Percentiles rank a stretch among this genome's conserved stretches.
Conservation (phyloP, 352 stramenopile genomes). For the Pythium scleroteichum region DNA sequence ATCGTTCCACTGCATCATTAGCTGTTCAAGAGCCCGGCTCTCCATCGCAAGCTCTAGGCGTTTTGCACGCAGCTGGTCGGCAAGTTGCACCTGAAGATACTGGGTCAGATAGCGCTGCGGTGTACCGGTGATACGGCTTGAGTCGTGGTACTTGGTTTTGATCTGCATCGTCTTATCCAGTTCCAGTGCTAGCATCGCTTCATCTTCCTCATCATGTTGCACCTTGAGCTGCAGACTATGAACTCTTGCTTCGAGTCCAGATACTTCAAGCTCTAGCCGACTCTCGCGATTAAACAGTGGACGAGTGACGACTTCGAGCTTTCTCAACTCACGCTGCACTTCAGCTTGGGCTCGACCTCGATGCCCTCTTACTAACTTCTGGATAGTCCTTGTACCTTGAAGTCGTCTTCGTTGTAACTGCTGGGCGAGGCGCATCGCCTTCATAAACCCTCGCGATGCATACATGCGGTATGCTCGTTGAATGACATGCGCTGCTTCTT, state of each 20-base stretch:
- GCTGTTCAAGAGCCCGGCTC: constrained; percentile 46
- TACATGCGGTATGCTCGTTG: constrained; percentile 66
- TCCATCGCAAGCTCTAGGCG: constrained; percentile 67
- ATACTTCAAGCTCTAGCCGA: constrained; percentile 40
- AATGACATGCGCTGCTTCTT: constrained; percentile 56
- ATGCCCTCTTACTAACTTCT: constrained; percentile 80
- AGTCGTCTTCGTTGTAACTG: constrained; percentile 43
- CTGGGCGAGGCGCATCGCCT: constrained; percentile 55
- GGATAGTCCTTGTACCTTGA: constrained; percentile 56
- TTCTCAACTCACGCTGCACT: constrained; percentile 70
- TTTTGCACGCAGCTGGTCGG: constrained; percentile 78
- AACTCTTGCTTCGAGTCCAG: constrained; percentile 56
- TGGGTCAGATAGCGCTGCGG: constrained; percentile 92
- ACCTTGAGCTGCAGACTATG: constrained; percentile 41
- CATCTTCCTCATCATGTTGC: constrained; percentile 47
- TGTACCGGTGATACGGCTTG: constrained; percentile 81
- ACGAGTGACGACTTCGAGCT: constrained; percentile 70
- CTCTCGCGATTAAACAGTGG: constrained; percentile 69
- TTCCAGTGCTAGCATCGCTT: constrained; percentile 58
- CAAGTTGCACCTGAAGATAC: constrained; percentile 90
- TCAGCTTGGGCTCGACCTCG: constrained; percentile 68
- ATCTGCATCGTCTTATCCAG: constrained; percentile 84
- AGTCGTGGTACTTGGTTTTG: constrained; percentile 87
- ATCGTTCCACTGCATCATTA: constrained; percentile 63
- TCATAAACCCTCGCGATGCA: constrained; percentile 58